Evolutionary conservation across 2,329 filamentous ascomycete genomes (phyloP), one percentile per base, ranked within the genome.

Genomic region (Rhynchosporium graminicola): DNA sequence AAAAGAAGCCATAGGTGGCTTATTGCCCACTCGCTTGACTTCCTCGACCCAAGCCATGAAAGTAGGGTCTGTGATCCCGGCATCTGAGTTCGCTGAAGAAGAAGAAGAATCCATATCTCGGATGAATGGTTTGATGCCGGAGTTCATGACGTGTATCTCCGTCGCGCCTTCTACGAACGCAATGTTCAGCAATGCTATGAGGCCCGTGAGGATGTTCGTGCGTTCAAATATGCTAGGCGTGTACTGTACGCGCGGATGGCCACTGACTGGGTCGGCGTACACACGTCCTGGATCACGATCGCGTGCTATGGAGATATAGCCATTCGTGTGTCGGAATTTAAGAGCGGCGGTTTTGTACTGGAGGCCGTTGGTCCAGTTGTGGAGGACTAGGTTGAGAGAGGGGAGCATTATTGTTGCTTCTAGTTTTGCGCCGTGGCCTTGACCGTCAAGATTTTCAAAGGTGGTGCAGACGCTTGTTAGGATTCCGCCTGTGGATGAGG

Each of bases 391-490:
- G 69, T 85, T 82, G 2, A 86, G 74, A 20, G 86, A 84, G 0
- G 92, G 91, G 71, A 86, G 68, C 89, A 95, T 93, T 70, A 83
- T 84, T 1, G 85, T 85, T 9, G 87, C 81, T 79, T 97, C 92
- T 33, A 97, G 79, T 75, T 96, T 96, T 55, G 83, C 82, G 45
- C 94, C 94, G 70, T 97, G 91, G 62, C 92, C 91, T 47, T 87
- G 80, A 5, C 85, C 84, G 73, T 97, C 92, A 0, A 93, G 80
- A 69, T 97, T 89, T 67, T 96, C 90, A 69, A 93, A 91, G 59
- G 90, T 86, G 48, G 82, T 85, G 66, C 91, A 88, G 20, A 93
- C 87, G 3, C 86, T 84, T 0, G 93, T 97, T 63, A 97, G 84
- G 69, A 93, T 93, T 1, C 87, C 83, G 15, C 80, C 81, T 74